Evolutionary conservation across 768 basidiomycete species (phyloP).

Genomic region (Amanita muscaria): DNA sequence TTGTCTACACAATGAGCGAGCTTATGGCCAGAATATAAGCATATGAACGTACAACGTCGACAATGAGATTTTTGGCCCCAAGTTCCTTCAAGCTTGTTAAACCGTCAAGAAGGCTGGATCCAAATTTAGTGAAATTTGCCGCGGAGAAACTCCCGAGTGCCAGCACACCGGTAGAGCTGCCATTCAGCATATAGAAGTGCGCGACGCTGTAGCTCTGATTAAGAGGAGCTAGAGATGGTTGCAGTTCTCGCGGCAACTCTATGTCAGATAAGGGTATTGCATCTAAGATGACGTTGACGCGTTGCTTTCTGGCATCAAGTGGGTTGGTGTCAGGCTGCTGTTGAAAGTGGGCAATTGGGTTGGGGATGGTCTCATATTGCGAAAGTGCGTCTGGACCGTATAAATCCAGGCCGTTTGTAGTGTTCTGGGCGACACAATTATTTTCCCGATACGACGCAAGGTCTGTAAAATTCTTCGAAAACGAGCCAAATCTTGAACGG

Average conservation of each 20-base stretch:
- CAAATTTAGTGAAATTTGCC: slow-evolving; percentile 31
- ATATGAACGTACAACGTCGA: slow-evolving; percentile 42
- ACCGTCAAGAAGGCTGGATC: slow-evolving; percentile 35
- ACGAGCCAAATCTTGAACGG: slow-evolving; percentile 42
- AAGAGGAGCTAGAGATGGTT: slow-evolving; percentile 29
- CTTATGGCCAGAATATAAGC: slow-evolving; percentile 1
- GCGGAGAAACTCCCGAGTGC: slow-evolving; percentile 53
- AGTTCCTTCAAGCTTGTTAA: slow-evolving; percentile 34
- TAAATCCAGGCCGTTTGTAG: slow-evolving; percentile 40
- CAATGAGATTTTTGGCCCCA: slow-evolving; percentile 45
- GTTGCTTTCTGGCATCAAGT: slow-evolving; percentile 26
- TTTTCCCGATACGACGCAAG: slow-evolving; percentile 38
- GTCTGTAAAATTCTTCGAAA: slow-evolving; percentile 39
- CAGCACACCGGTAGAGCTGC: slow-evolving; percentile 45
- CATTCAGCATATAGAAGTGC: slow-evolving; percentile 47
- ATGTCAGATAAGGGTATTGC: slow-evolving; percentile 34
- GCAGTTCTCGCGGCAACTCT: slow-evolving; percentile 30
- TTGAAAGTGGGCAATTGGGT: slow-evolving; percentile 28
- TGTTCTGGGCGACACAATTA: slow-evolving; percentile 40
- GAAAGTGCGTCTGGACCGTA: slow-evolving; percentile 18
- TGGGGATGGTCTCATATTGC: slow-evolving; percentile 5
- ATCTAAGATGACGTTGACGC: slow-evolving; percentile 42
- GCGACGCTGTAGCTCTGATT: slow-evolving; percentile 41
- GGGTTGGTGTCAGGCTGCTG: slow-evolving; percentile 29
- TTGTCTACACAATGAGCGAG: slow-evolving; percentile 29